Base-by-base conservation (phyloP, 148 eudicot species). In the Nepenthes mirabilis region DNA sequence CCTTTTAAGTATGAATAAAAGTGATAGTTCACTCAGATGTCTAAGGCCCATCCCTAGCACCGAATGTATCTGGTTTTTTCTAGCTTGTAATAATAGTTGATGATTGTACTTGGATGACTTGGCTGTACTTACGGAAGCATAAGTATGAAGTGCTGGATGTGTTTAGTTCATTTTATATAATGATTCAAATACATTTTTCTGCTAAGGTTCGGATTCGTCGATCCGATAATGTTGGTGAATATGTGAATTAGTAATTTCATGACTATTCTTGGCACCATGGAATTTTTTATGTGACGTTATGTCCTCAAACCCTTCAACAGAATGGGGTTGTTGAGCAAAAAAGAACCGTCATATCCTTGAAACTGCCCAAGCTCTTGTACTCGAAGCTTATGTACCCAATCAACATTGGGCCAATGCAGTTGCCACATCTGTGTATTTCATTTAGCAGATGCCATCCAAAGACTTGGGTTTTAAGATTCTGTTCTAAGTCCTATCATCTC, bases 101-200 rank as follows among this genome's bases (percentile, higher is more conserved):
- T 60, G 63, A 48, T 34, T 60, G n/a, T 32, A 33, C 34, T 33
- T 3, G 63, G 11, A 60, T 43, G 36, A 60, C 37, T 45, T 23
- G 63, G 52, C 36, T 47, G 9, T 60, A 60, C 32, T 48, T 60
- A 5, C 9, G 45, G 14, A 60, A 47, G 10, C 1, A 60, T 32
- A 33, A 60, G 9, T 1, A 45, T 47, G 63, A 60, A 33, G 63
- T 49, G 5, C 33, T 45, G 23, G 5, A 11, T 45, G 34, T 56
- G 9, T 35, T 56, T 56, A 2, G 37, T 33, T 2, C 37, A 2
- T 56, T 56, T 35, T 40, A 56, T 35, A 6, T 0, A 9, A 56
- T 56, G 59, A 56, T 56, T 5, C 37, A 34, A 33, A 56, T 4
- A 2, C 59, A 56, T 2, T 56, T 56, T 56, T 34, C 37, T 2